phyloP scores from a whole-genome alignment of 495 filamentous ascomycete species.

The Parmelia sp. region DNA sequence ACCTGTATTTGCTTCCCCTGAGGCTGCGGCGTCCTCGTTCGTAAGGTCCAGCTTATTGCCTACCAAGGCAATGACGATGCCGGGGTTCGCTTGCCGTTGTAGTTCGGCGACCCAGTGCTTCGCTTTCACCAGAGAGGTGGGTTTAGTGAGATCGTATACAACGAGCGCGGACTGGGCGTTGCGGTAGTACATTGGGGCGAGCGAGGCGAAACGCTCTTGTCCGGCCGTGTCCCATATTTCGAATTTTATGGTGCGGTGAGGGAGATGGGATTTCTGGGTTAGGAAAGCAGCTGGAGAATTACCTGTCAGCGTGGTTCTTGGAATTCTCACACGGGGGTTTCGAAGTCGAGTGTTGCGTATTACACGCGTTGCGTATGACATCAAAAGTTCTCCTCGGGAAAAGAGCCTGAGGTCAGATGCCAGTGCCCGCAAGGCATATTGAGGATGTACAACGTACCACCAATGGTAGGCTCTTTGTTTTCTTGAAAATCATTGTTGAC shows the following conservation, averaged over 20 bases:
- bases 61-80: constrained; percentile 95
- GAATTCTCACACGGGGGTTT: neutral
- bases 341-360: neutral
- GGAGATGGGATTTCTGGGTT: constrained; percentile 96
- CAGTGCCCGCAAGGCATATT: neutral
- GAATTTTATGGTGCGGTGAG: constrained; percentile 95
- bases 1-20: constrained; percentile 17
- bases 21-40: constrained; percentile 37
- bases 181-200: constrained; percentile 99
- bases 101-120: constrained; percentile 99
- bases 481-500: constrained; percentile 99
- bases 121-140: constrained; percentile 88
- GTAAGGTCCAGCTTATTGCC: constrained; percentile 96
- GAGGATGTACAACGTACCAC: constrained; percentile 56
- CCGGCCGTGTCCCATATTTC: constrained; percentile 99
- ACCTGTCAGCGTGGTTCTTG: neutral
- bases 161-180: constrained; percentile 98
- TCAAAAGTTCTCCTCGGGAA: neutral
- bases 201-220: constrained; percentile 93
- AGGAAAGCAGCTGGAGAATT: constrained; percentile 77
- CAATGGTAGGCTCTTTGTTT: constrained; percentile 99
- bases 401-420: neutral
- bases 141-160: constrained; percentile 97
- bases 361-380: neutral
- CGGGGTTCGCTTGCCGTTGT: constrained; percentile 93